Evolutionary conservation across 148 eudicot genomes (phyloP), one percentile per base, ranked within the genome.

Genomic region (Cornus suecica): DNA sequence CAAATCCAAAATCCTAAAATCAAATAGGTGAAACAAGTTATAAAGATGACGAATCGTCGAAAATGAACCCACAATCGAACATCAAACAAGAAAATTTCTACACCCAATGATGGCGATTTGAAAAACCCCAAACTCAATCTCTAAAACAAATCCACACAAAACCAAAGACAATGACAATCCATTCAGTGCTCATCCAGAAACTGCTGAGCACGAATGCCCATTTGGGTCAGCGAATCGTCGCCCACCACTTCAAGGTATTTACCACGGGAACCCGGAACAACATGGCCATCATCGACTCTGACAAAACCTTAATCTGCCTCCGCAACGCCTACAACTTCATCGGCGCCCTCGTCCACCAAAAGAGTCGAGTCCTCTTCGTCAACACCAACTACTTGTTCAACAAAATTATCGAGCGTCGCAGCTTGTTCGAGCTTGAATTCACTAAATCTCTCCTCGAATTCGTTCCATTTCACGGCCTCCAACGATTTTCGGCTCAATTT

Each of bases 111-210:
- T 37, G 6, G 42, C n/a, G n/a, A n/a, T 37, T 37, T 37, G 42
- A 37, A 37, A 37, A 10, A 37, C 42, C n/a, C n/a, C n/a, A n/a
- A 37, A 37, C 6, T 8, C 42, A 37, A 10, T 37, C 9, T 37
- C 8, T 37, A 8, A 0, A 37, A 37, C 42, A 37, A 48, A n/a
- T n/a, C n/a, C 15, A 45, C 52, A 10, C 22, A 69, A 70, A n/a
- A n/a, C n/a, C n/a, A n/a, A n/a, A n/a, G n/a, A n/a, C 73, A 80
- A 94, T 94, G 98, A 84, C 97, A 56, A 86, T 92, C 70, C 98
- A 94, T n/a, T 87, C 97, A 1, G 90, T 80, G 0, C 75, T 92
- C 10, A 92, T 94, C 74, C 98, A 94, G 70, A 94, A 89, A 28
- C 98, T 94, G 52, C 91, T 94, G 0, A 73, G 76, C 78, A 88